These are phyloP conservation scores for Metschnikowia amazonensis DNA, from an alignment of 805 yeast species.

Conservation along the genomic window DNA sequence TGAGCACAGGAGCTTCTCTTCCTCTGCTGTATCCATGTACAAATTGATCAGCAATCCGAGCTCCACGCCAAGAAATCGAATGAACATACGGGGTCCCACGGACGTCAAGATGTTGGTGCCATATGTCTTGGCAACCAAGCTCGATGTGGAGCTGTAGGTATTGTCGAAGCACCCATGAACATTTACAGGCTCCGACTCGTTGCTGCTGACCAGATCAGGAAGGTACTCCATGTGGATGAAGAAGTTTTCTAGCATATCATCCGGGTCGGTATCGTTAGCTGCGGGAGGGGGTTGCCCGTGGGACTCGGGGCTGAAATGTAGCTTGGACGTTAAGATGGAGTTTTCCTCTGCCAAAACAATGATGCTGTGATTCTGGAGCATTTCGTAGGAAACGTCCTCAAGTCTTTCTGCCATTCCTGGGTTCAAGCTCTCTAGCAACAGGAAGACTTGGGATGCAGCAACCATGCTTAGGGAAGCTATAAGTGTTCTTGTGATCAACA, in stretches of 20 bases:
- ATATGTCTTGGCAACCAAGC: constrained; percentile 8
- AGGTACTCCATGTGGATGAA: constrained; percentile 1
- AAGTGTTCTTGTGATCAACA: neutral
- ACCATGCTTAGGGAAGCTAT: neutral
- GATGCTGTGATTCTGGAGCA: constrained; percentile 6
- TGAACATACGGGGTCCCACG: constrained; percentile 5
- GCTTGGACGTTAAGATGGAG: constrained; percentile 8
- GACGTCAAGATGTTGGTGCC: neutral
- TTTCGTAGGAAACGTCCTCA: constrained; percentile 2
- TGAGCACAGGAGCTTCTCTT: constrained; percentile 13
- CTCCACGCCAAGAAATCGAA: constrained; percentile 5
- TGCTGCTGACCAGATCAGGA: neutral
- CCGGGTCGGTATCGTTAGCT: constrained; percentile 1
- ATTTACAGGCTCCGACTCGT: neutral
- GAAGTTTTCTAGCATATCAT: neutral
- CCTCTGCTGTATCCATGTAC: constrained; percentile 1
- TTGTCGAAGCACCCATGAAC: constrained; percentile 17
- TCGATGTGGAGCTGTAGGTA: constrained; percentile 12
- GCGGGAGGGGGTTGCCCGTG: neutral
- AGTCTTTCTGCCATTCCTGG: neutral
- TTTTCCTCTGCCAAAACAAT: constrained; percentile 10
- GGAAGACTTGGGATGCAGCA: neutral
- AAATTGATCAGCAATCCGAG: constrained; percentile 1
- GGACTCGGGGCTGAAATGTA: neutral
- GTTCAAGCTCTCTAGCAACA: neutral